phyloP scores from a whole-genome alignment of 306 rosid species.

The Glycine soja region DNA sequence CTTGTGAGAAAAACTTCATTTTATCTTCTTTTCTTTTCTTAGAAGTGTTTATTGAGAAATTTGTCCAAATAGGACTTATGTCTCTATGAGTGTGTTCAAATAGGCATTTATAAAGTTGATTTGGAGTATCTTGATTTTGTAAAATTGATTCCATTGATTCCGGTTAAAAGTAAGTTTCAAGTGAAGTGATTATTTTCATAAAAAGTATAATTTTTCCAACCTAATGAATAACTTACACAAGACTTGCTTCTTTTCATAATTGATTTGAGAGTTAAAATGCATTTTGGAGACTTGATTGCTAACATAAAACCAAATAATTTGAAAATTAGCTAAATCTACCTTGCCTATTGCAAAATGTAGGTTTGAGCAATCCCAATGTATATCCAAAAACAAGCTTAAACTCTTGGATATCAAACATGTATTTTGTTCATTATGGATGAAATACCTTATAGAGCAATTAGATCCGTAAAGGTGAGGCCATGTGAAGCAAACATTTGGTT shows the following conservation, averaged over 20 bases:
- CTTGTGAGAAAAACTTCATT: too few relatives aligned
- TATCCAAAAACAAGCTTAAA: not conserved
- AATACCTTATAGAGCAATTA: slow-evolving; percentile 86
- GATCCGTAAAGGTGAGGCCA: slow-evolving; percentile 69
- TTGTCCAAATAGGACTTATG: too few relatives aligned
- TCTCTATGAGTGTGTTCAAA: too few relatives aligned
- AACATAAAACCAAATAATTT: slow-evolving; percentile 5
- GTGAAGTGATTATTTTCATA: not conserved
- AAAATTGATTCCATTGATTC: not conserved
- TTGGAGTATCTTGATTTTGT: not conserved
- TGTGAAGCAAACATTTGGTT: slow-evolving; percentile 64
- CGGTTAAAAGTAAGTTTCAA: not conserved
- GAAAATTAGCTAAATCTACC: not conserved
- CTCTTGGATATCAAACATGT: not conserved
- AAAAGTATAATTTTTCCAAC: too few relatives aligned
- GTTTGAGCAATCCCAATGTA: too few relatives aligned
- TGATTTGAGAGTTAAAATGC: slow-evolving; percentile 7
- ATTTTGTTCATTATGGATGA: slow-evolving; percentile 1
- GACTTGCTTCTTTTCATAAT: not conserved
- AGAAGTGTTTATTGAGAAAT: too few relatives aligned
- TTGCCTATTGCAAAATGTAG: not conserved
- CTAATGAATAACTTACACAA: not conserved
- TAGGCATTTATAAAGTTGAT: not conserved
- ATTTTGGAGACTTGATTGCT: not conserved
- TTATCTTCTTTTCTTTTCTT: too few relatives aligned